These are phyloP conservation scores for Chalciporus chontae DNA, from an alignment of 768 basidiomycete species.

Conservation along the genomic window DNA sequence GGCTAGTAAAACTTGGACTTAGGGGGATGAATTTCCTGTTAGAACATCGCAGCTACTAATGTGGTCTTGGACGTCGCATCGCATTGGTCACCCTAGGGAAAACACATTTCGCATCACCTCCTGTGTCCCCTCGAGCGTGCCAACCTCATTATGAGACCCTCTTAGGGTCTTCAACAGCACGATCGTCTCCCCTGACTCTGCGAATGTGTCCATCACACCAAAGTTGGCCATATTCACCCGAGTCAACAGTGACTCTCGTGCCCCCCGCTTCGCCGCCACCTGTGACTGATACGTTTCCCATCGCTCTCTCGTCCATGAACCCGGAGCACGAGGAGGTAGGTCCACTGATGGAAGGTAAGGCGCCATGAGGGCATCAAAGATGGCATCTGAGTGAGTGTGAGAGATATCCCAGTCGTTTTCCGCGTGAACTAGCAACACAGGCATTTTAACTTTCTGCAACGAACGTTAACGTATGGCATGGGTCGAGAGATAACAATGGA, in stretches of 20 bases:
- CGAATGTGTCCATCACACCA: conserved; percentile 54
- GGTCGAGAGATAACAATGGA: not conserved
- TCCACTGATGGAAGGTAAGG: conserved; percentile 54
- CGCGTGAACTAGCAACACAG: conserved; percentile 72
- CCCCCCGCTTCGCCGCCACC: conserved; percentile 37
- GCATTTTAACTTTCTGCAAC: conserved; percentile 58
- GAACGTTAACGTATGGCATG: not conserved
- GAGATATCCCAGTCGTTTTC: conserved; percentile 74
- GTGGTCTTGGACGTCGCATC: not conserved
- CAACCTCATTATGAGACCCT: conserved; percentile 59
- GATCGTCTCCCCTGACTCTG: conserved; percentile 42
- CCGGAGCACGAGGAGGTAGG: conserved; percentile 30
- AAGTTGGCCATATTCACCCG: conserved; percentile 44
- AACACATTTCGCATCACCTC: conserved; percentile 45
- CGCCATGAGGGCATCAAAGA: conserved; percentile 68
- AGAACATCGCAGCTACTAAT: no score
- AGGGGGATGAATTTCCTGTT: no score
- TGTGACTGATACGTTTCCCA: conserved; percentile 43
- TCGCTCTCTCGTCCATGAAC: conserved; percentile 34
- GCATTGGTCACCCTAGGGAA: conserved; percentile 15
- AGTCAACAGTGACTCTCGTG: conserved; percentile 43
- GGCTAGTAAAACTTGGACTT: no score
- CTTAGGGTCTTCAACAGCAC: conserved; percentile 53
- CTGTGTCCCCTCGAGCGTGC: conserved; percentile 64
- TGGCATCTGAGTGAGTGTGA: conserved; percentile 57